These are phyloP conservation scores for Ceratonia siliqua DNA, from an alignment of 306 rosid species.

Conservation along the genomic window DNA sequence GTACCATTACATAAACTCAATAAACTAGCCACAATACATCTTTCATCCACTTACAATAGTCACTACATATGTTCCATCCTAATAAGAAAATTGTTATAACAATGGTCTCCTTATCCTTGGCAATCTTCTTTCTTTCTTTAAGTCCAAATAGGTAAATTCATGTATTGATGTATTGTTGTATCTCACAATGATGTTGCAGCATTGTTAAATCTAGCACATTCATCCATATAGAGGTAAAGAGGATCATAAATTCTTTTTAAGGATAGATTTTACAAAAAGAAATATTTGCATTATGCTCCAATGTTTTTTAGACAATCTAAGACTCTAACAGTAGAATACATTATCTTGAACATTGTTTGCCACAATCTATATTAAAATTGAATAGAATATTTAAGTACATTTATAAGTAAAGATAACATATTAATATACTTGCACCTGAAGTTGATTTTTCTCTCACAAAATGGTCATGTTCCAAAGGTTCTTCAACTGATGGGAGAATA, in stretches of 20 bases:
- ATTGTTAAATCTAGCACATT: background rate
- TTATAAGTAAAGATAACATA: background rate
- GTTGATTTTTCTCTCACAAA: slow-evolving; percentile 46
- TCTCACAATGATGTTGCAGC: background rate
- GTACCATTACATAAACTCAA: too few species aligned
- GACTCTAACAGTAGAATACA: background rate
- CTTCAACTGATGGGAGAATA: slow-evolving; percentile 64
- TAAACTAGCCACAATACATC: too few species aligned
- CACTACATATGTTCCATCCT: too few species aligned
- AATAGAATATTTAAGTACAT: slow-evolving; percentile 6
- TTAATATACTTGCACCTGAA: slow-evolving; percentile 67
- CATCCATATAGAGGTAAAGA: background rate
- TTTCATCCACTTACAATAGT: too few species aligned
- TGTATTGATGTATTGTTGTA: too few species aligned
- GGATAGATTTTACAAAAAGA: background rate
- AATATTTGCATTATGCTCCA: too few species aligned
- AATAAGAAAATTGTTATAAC: too few species aligned
- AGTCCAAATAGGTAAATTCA: too few species aligned
- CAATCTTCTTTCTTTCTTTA: too few species aligned
- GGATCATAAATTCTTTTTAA: background rate
- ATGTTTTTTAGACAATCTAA: too few species aligned
- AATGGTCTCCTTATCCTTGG: too few species aligned
- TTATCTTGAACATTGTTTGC: background rate
- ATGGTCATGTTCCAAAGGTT: slow-evolving; percentile 41
- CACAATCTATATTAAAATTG: background rate